phyloP scores from a whole-genome alignment of 805 yeast genomes.

The Tetrapisispora phaffii region DNA sequence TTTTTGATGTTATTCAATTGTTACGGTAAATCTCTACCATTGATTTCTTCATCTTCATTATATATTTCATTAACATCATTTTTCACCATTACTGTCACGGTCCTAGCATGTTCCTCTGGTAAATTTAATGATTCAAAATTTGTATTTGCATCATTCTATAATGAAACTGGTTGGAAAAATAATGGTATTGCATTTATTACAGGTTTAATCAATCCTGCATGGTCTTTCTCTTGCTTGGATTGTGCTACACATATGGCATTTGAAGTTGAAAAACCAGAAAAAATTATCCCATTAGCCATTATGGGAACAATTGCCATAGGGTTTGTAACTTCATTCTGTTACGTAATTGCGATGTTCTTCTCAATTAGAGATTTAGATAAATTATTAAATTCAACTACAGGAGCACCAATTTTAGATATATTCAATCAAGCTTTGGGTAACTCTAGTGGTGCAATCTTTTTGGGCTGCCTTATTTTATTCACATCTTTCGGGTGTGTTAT shows the following conservation, averaged over 20 bases:
- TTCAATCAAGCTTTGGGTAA: slow-evolving; percentile 47
- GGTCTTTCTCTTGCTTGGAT: slow-evolving; percentile 63
- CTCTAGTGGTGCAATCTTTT: slow-evolving; percentile 48
- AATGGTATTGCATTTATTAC: slow-evolving; percentile 54
- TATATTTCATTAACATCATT: slow-evolving; percentile 48
- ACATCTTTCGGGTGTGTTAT: slow-evolving; percentile 57
- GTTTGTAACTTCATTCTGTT: slow-evolving; percentile 49
- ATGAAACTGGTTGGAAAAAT: slow-evolving; percentile 53
- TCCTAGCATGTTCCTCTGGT: slow-evolving; percentile 48
- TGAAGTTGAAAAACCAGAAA: slow-evolving; percentile 50
- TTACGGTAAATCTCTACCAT: slow-evolving; percentile 45
- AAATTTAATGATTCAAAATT: slow-evolving; percentile 43
- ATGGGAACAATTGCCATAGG: slow-evolving; percentile 62
- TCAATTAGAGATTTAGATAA: slow-evolving; percentile 45
- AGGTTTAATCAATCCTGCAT: slow-evolving; percentile 60
- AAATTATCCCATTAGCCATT: slow-evolving; percentile 56
- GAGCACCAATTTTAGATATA: slow-evolving; percentile 57
- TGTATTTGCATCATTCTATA: slow-evolving; percentile 49
- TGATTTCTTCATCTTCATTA: slow-evolving; percentile 41
- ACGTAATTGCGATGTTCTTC: slow-evolving; percentile 50
- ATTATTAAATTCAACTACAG: slow-evolving; percentile 41
- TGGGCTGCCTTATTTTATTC: slow-evolving; percentile 42
- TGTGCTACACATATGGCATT: slow-evolving; percentile 69
- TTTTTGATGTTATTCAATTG: slow-evolving; percentile 43
- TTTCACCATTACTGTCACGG: slow-evolving; percentile 45